Percentiles rank a stretch among this genome's conserved stretches.
Conservation (phyloP, 495 filamentous ascomycete genomes). For the Neurospora sp. region DNA sequence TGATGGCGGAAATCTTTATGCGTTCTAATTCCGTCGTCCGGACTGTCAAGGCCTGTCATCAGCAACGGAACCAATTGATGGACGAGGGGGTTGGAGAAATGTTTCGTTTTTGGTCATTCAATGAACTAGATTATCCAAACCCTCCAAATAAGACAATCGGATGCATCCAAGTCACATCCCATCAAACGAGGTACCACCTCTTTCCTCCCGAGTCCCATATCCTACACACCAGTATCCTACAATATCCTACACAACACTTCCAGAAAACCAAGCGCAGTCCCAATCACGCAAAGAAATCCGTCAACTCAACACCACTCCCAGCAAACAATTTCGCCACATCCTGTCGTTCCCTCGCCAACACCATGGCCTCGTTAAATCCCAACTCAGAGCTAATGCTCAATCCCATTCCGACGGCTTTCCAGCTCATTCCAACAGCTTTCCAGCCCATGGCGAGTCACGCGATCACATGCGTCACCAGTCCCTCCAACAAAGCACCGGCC, state of each 20-base stretch:
- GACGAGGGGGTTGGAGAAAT: not conserved
- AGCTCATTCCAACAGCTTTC: not conserved
- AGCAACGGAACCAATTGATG: not conserved
- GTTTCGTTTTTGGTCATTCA: not conserved
- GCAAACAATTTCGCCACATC: not conserved
- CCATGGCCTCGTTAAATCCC: not conserved
- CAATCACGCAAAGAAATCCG: not conserved
- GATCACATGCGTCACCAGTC: conserved; percentile 1
- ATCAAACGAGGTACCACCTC: not conserved
- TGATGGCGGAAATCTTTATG: not conserved
- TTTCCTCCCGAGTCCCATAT: not conserved
- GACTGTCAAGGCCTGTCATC: not conserved
- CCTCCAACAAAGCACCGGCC: conserved; percentile 21
- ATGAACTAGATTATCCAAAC: not conserved
- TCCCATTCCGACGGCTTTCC: not conserved
- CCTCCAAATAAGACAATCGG: not conserved
- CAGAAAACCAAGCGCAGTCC: not conserved
- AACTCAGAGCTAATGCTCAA: not conserved
- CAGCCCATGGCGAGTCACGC: not conserved
- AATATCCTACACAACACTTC: not conserved
- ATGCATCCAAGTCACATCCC: not conserved
- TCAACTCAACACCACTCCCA: not conserved
- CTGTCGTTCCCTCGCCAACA: not conserved
- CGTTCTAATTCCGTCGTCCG: not conserved
- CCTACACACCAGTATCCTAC: not conserved